phyloP scores from a whole-genome alignment of 2,329 filamentous ascomycete species.

The Fusarium tricinctum region DNA sequence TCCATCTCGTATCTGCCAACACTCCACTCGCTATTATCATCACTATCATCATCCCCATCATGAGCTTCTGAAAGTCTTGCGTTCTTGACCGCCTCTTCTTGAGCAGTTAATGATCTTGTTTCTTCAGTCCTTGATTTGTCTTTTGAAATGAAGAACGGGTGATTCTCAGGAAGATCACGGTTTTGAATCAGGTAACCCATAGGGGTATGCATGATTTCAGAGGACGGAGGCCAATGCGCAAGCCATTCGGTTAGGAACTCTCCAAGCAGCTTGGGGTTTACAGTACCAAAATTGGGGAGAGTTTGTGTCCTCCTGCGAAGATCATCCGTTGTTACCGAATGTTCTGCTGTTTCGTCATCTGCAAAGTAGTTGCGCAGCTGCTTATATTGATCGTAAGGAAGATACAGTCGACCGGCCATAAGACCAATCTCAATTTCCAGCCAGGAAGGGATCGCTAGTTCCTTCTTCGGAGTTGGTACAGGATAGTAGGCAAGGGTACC shows the following conservation, averaged over 20 bases:
- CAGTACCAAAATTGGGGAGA: not conserved
- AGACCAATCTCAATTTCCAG: slow-evolving; percentile 9
- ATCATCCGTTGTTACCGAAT: accelerated
- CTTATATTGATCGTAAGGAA: not conserved
- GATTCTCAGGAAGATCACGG: not conserved
- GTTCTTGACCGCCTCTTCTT: no score
- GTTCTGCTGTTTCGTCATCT: accelerated
- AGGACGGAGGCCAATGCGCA: not conserved
- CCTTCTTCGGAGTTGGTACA: not conserved
- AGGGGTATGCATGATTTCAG: slow-evolving; percentile 8
- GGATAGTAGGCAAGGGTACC: not conserved
- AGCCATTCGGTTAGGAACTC: not conserved
- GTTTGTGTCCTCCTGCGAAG: no score
- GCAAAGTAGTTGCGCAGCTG: not conserved
- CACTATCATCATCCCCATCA: no score
- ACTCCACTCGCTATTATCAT: no score
- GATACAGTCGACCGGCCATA: slow-evolving; percentile 6
- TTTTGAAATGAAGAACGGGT: slow-evolving; percentile 1
- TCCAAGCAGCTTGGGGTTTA: not conserved
- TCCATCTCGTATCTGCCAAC: no score
- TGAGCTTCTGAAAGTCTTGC: no score
- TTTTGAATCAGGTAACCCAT: slow-evolving; percentile 1
- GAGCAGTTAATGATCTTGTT: no score
- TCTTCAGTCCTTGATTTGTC: no score
- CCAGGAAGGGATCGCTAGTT: not conserved